Conservation (phyloP, 1,139 yeast species). For the Hanseniaspora uvarum region DNA sequence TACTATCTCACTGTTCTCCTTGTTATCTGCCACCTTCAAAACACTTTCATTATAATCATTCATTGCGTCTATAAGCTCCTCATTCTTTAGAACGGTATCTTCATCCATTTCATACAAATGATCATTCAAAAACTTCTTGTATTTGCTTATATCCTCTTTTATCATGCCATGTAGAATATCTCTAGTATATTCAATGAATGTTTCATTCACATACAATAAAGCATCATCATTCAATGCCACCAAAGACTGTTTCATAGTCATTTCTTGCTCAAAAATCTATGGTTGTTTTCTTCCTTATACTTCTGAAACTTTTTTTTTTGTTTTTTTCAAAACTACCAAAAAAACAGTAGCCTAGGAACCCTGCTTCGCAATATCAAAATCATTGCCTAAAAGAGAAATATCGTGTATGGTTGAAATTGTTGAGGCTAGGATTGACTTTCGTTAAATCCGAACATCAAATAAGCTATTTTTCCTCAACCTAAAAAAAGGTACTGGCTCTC, state of each 20-base stretch:
- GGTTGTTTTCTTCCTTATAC: no score
- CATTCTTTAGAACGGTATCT: background rate
- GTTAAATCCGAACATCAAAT: no score
- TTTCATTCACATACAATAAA: slow-evolving; percentile 3
- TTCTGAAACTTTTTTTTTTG: no score
- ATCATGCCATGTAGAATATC: slow-evolving; percentile 7
- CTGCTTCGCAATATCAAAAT: no score
- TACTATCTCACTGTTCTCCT: background rate
- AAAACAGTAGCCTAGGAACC: no score
- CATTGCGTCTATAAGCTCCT: background rate
- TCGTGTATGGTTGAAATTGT: no score
- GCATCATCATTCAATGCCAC: slow-evolving; percentile 11
- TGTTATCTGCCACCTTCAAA: background rate
- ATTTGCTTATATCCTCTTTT: slow-evolving; percentile 8
- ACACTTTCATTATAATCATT: slow-evolving; percentile 4
- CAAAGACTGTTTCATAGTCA: slow-evolving; percentile 12
- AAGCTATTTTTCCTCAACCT: no score
- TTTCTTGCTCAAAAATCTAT: no score
- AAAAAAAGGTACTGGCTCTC: no score
- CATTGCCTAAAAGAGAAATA: no score
- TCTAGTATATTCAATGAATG: slow-evolving; percentile 13
- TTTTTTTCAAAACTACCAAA: no score
- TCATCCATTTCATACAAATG: slow-evolving; percentile 6
- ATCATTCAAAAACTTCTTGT: slow-evolving; percentile 5
- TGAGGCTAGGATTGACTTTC: no score